These are phyloP conservation scores for Salicornia ramosissima DNA, from an alignment of 148 eudicot species.

Conservation along the genomic window DNA sequence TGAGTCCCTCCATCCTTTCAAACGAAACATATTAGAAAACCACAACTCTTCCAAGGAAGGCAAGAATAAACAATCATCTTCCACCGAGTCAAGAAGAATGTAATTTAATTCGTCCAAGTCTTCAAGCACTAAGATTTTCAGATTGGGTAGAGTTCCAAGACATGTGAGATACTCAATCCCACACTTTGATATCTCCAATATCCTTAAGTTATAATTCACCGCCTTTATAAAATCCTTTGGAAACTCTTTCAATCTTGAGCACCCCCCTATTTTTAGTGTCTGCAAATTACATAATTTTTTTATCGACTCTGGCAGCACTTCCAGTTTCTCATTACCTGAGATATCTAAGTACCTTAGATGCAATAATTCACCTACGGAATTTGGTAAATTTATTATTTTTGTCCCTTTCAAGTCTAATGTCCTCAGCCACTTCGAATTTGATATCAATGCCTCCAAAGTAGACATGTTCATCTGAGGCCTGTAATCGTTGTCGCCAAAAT, in stretches of 20 bases:
- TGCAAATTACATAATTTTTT: not conserved
- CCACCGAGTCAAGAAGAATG: not conserved
- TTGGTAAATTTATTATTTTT: not conserved
- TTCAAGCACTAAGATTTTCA: too few relatives aligned
- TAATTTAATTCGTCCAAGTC: not conserved
- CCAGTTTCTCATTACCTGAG: not conserved
- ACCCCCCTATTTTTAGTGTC: not conserved
- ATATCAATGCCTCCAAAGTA: not conserved
- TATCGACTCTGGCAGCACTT: not conserved
- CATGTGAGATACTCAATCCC: too few relatives aligned
- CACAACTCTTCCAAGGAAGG: not conserved
- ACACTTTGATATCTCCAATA: too few relatives aligned
- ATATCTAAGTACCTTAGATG: constrained; percentile 11
- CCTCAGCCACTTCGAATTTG: not conserved
- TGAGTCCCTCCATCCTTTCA: constrained; percentile 13
- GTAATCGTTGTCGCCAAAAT: accelerated
- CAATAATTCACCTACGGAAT: constrained; percentile 2
- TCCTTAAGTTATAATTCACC: too few relatives aligned
- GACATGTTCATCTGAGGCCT: not conserved
- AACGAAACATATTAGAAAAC: not conserved
- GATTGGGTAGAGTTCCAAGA: not conserved
- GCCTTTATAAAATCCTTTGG: not conserved
- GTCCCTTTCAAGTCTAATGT: not conserved
- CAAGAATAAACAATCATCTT: not conserved
- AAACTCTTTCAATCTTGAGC: not conserved